Evolutionary conservation across 106 monocot species (phyloP), one percentile per base, ranked within the genome.

Genomic region (Acorus gramineus): DNA sequence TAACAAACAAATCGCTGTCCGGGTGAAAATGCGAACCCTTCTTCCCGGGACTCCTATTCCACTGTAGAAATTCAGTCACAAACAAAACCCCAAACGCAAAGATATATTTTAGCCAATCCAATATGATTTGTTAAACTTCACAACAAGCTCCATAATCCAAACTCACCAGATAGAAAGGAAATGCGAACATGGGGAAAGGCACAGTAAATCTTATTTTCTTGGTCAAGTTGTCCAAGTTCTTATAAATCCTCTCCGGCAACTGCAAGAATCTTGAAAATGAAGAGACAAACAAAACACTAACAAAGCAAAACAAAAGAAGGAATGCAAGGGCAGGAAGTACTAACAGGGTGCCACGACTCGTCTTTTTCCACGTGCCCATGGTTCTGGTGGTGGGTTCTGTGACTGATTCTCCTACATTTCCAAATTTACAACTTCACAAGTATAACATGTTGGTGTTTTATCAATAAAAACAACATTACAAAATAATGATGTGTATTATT

Each of bases 161-260:
- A 14, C 75, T 81, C 28, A 85, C 85, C 71, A 85, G 56, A 43
- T 85, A 85, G 45, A 75, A 6, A 44, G 85, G 85, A 55, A 63
- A 85, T 11, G 81, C 81, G 44, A 85, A 61, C 65, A 85, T 11
- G 6, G 81, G 81, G 49, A 70, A 85, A 12, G 85, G 85, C 6
- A 78, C 2, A 10, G 85, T 69, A 63, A 78, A 85, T 48, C 85
- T 51, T 14, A 81, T 9, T 72, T 78, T 78, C 62, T 49, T 42
- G 10, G 77, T 78, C 14, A 53, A 2, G 1, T 43, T 28, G 53
- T 76, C 85, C 62, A 85, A 51, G 13, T 49, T 60, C 46, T 57
- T 74, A 63, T 81, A 85, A 7, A 56, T 51, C 49, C 63, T 75
- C 67, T 83, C 82, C 5, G 69, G 59, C 13, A 44, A 49, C 69